Evolutionary conservation across 2,329 filamentous ascomycete species (phyloP).

Genomic region (Epichloe hybrida): DNA sequence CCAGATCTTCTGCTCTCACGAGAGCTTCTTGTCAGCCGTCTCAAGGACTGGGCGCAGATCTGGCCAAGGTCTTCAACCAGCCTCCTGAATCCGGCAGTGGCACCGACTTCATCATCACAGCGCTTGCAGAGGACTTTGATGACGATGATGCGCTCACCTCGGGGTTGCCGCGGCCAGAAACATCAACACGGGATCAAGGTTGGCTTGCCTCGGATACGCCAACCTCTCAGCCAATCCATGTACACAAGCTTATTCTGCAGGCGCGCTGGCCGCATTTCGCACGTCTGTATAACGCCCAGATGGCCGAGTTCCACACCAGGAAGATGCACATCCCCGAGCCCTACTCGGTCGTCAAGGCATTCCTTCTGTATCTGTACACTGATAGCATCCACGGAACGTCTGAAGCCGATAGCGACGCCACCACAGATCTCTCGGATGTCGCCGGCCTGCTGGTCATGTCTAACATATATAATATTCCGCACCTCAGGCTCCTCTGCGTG

Average conservation of each 20-base stretch:
- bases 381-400: slow-evolving; percentile 60
- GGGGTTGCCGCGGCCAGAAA: slow-evolving; percentile 32
- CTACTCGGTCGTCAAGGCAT: slow-evolving; percentile 85
- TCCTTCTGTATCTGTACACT: slow-evolving; percentile 92
- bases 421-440: slow-evolving; percentile 69
- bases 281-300: slow-evolving; percentile 80
- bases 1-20: slow-evolving; percentile 33
- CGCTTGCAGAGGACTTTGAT: slow-evolving; percentile 64
- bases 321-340: slow-evolving; percentile 97
- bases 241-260: slow-evolving; percentile 87
- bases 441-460: slow-evolving; percentile 94
- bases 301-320: slow-evolving; percentile 94
- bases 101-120: slow-evolving; percentile 84
- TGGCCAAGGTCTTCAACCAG: slow-evolving; percentile 78
- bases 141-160: slow-evolving; percentile 49
- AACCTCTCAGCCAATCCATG: slow-evolving; percentile 76
- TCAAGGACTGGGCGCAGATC: slow-evolving; percentile 65
- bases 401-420: slow-evolving; percentile 51
- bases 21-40: slow-evolving; percentile 40
- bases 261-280: slow-evolving; percentile 95
- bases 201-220: slow-evolving; percentile 49
- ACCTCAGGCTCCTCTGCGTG: slow-evolving; percentile 79
- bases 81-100: slow-evolving; percentile 73
- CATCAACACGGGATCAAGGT: slow-evolving; percentile 29
- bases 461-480: slow-evolving; percentile 94